Conservation (phyloP, 495 filamentous ascomycete genomes). For the Chaetomidium leptoderma region DNA sequence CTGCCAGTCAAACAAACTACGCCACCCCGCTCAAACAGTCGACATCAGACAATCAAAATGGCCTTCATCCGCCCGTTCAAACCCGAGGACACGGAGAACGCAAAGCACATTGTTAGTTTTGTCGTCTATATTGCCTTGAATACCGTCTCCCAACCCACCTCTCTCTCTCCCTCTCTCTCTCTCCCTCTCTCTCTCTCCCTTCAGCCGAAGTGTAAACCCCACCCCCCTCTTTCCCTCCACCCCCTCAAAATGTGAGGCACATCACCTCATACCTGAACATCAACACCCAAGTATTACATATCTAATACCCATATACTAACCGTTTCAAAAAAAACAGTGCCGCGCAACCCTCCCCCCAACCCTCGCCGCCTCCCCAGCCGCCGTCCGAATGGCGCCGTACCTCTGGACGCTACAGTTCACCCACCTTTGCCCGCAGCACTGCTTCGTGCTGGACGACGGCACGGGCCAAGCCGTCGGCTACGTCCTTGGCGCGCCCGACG, state of each 20-base stretch:
- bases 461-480: constrained; percentile 38
- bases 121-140: no score
- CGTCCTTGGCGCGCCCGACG: constrained; percentile 38
- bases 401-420: constrained; percentile 46
- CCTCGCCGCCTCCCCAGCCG: constrained; percentile 24
- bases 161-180: background rate
- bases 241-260: background rate
- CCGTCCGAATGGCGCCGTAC: constrained; percentile 35
- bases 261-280: background rate
- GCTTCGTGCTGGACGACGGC: constrained; percentile 43
- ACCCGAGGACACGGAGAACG: constrained; percentile 31
- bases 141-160: no score
- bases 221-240: background rate
- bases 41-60: constrained; percentile 19
- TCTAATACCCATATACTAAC: no score
- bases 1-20: background rate
- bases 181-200: background rate
- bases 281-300: no score
- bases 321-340: constrained; percentile 28
- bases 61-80: constrained; percentile 36
- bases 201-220: background rate
- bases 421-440: constrained; percentile 33
- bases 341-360: constrained; percentile 39
- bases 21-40: background rate
- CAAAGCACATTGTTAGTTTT: constrained; percentile 34